Evolutionary conservation across 73 alveolate species (phyloP).

Genomic region (Tetrahymena thermophila): DNA sequence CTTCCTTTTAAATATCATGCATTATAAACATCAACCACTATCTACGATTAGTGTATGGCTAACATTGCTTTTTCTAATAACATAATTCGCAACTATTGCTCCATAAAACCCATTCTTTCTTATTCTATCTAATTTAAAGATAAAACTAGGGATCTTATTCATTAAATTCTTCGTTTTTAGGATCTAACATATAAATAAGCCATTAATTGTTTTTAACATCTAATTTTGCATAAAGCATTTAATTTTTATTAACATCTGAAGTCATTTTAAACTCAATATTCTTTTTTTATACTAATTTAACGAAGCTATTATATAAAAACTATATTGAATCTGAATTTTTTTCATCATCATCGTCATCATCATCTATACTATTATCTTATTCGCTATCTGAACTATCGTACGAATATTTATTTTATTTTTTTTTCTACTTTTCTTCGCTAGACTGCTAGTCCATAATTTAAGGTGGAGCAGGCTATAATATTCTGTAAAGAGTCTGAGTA

Average conservation of each 20-base stretch:
- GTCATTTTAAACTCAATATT: neutral
- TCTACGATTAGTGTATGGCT: neutral
- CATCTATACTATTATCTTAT: neutral
- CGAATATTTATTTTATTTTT: neutral
- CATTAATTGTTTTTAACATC: neutral
- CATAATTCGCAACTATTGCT: neutral
- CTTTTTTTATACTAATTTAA: neutral
- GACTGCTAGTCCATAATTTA: neutral
- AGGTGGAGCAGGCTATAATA: neutral
- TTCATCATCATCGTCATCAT: neutral
- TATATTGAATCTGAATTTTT: neutral
- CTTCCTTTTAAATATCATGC: neutral
- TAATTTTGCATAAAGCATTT: neutral
- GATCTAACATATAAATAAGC: neutral
- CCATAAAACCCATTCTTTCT: neutral
- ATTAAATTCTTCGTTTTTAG: neutral
- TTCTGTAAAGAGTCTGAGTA: neutral
- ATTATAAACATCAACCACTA: neutral
- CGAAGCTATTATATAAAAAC: neutral
- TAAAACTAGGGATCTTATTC: neutral
- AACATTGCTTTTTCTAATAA: neutral
- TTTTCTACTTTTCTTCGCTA: neutral
- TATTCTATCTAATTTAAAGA: neutral
- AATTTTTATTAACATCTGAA: neutral
- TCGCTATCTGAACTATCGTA: neutral